Percentiles rank a stretch among this genome's conserved stretches.
phyloP scores from a whole-genome alignment of 2,329 filamentous ascomycete species.

The Hypoxylon sp. region DNA sequence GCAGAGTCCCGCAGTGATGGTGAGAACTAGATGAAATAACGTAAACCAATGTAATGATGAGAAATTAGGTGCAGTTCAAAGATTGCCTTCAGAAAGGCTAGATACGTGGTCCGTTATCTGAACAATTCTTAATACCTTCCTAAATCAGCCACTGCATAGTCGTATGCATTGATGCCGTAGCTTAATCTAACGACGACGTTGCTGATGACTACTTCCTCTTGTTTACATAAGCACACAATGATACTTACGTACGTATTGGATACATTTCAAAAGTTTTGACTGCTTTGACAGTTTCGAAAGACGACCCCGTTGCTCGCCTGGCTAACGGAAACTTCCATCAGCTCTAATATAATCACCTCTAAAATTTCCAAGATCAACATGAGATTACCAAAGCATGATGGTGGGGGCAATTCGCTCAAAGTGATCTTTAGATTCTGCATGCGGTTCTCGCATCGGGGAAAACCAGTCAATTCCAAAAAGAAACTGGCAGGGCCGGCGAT shows the following conservation, averaged over 20 bases:
- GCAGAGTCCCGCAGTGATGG: neutral
- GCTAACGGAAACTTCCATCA: neutral
- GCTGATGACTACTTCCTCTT: neutral
- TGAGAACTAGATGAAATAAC: neutral
- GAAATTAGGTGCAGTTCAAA: neutral
- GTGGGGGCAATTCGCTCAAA: neutral
- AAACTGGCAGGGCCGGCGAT: neutral
- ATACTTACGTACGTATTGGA: neutral
- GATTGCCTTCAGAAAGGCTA: neutral
- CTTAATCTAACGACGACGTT: constrained; percentile 31
- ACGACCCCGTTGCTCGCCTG: neutral
- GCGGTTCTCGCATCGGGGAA: neutral
- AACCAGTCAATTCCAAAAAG: neutral
- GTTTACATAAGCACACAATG: too few species aligned
- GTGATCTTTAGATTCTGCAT: neutral
- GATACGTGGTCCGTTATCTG: neutral
- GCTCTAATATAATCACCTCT: too few species aligned
- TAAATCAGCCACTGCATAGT: constrained; percentile 30
- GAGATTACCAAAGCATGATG: neutral
- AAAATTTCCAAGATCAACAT: too few species aligned
- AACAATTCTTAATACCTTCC: constrained; percentile 30
- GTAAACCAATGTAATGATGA: neutral
- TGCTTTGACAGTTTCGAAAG: neutral
- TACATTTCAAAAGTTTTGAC: neutral
- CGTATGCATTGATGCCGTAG: constrained; percentile 32